Conservation (phyloP, 345 rosid species). For the Lagerstroemia speciosa region DNA sequence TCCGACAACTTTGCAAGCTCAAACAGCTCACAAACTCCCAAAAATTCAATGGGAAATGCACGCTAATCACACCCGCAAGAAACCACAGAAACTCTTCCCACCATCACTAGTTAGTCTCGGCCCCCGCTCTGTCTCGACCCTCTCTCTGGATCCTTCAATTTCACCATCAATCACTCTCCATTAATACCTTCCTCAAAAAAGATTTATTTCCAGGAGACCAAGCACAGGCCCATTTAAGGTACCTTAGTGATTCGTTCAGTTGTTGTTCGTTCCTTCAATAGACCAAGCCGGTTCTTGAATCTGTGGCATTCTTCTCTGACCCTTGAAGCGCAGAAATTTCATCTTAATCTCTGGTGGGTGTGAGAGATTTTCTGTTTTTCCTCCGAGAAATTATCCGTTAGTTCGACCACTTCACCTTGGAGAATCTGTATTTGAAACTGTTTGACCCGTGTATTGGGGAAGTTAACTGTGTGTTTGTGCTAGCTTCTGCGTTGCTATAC, state of each 20-base stretch:
- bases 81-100: background rate
- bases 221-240: background rate
- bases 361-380: background rate
- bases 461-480: background rate
- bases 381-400: background rate
- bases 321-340: background rate
- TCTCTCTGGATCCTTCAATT: constrained; percentile 13
- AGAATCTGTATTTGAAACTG: background rate
- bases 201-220: constrained; percentile 1
- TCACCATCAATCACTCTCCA: constrained; percentile 8
- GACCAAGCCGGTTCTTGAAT: background rate
- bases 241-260: background rate
- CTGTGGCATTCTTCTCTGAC: background rate
- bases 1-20: background rate
- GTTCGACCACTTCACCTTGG: background rate
- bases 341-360: background rate
- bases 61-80: constrained; percentile 2
- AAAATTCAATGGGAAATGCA: background rate
- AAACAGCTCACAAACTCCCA: background rate
- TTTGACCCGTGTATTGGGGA: background rate
- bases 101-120: background rate
- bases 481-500: background rate
- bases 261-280: background rate
- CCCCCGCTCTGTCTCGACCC: background rate
- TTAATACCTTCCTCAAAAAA: background rate